These are phyloP conservation scores for Termitomyces sp. DNA, from an alignment of 768 basidiomycete genomes.

Conservation along the genomic window DNA sequence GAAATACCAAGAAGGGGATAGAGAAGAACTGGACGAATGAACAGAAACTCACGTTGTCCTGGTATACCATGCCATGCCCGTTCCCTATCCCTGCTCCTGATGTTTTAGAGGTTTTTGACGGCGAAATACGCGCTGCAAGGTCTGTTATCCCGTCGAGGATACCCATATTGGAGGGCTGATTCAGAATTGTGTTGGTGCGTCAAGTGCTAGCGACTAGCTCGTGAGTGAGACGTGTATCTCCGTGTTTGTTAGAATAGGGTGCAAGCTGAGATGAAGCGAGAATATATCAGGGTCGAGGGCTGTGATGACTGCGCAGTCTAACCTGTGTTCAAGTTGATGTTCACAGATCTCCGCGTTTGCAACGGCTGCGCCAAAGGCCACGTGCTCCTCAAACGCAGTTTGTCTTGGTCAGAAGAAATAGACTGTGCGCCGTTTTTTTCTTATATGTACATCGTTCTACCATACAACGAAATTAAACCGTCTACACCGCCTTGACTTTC, in stretches of 20 bases:
- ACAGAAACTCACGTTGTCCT: conserved; percentile 65
- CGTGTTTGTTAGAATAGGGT: not conserved
- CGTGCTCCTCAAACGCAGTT: not conserved
- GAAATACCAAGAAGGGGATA: not conserved
- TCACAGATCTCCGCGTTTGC: not conserved
- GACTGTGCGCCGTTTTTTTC: not conserved
- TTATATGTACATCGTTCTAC: not conserved
- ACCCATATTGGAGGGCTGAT: conserved; percentile 37
- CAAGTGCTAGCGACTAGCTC: not conserved
- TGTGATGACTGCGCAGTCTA: not conserved
- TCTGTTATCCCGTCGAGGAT: conserved; percentile 57
- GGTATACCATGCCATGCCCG: conserved; percentile 57
- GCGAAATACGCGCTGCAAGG: conserved; percentile 41
- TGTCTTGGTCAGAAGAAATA: not conserved
- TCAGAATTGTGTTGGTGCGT: not conserved
- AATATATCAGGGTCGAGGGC: not conserved
- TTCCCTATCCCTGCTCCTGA: conserved; percentile 56
- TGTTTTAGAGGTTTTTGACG: conserved; percentile 36
- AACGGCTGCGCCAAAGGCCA: conserved; percentile 1
- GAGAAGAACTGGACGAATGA: not conserved
- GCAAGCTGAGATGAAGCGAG: not conserved
- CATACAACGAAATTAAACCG: not conserved
- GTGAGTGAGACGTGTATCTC: not conserved
- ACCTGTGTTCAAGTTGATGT: not conserved
- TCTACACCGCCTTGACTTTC: too few relatives aligned